A percentile compares a stretch with the other conserved stretches of the same genome.
Conservation (phyloP, 176 grass and related monocot species). For the Oryza coarctata region DNA sequence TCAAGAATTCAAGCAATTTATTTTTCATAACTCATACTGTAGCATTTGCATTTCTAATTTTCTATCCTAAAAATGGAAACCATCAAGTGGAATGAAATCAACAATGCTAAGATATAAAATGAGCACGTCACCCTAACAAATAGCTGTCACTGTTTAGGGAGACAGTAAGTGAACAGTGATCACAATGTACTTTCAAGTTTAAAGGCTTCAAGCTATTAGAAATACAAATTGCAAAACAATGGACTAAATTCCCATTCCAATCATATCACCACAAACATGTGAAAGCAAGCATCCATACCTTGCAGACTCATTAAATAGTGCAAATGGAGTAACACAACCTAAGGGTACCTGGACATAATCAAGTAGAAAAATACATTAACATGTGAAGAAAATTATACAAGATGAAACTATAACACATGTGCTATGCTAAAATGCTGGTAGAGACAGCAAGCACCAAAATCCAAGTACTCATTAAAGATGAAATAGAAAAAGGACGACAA, state of each 20-base stretch:
- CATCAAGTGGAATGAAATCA: background rate
- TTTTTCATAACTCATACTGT: background rate
- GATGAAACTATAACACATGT: background rate
- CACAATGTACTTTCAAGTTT: background rate
- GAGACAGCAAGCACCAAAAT: background rate
- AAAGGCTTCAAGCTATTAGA: background rate
- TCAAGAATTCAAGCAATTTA: conserved; percentile 19
- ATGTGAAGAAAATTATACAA: background rate
- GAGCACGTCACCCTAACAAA: background rate
- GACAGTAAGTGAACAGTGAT: background rate
- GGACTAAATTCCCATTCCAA: background rate
- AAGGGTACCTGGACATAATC: conserved; percentile 70
- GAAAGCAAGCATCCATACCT: conserved; percentile 47
- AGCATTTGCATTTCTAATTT: background rate
- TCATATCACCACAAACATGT: conserved; percentile 18
- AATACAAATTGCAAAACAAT: conserved; percentile 19
- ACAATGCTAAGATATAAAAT: conserved; percentile 10
- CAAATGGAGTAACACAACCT: conserved; percentile 95
- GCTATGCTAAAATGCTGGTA: background rate
- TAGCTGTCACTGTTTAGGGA: background rate
- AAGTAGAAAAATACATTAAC: conserved; percentile 20
- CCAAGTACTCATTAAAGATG: background rate
- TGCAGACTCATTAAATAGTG: conserved; percentile 83
- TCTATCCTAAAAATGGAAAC: background rate
- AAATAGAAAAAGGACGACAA: background rate